Evolutionary conservation across 495 filamentous ascomycete species (phyloP).

Genomic region (Thermochaetoides thermophila): DNA sequence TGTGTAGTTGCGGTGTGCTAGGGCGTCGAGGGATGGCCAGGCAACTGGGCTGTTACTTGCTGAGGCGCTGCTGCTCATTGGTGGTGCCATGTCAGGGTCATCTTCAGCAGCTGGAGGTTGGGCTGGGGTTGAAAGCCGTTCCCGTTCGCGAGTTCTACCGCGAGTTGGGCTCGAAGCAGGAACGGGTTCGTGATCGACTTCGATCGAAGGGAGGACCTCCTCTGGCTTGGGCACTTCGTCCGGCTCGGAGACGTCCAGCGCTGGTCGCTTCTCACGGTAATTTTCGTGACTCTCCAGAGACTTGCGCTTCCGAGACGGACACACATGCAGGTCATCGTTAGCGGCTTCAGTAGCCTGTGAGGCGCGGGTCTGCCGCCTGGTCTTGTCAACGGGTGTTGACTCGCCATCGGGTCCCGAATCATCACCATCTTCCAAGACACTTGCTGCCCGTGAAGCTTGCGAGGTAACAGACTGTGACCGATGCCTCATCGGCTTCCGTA

Average conservation of each 20-base stretch:
- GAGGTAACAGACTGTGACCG: conserved; percentile 15
- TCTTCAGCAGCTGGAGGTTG: conserved; percentile 16
- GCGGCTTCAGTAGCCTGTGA: conserved; percentile 3
- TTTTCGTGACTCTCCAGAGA: conserved; percentile 24
- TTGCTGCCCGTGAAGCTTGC: conserved; percentile 9
- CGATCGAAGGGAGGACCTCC: conserved; percentile 15
- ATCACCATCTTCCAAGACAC: conserved; percentile 18
- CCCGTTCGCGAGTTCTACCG: conserved; percentile 3
- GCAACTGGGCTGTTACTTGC: conserved; percentile 19
- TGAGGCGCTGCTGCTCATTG: conserved; percentile 28
- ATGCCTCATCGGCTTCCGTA: conserved; percentile 21
- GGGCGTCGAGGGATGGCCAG: conserved; percentile 25
- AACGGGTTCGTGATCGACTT: conserved; percentile 11
- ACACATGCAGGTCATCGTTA: conserved; percentile 10
- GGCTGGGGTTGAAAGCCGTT: conserved; percentile 10
- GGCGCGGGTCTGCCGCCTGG: conserved; percentile 20
- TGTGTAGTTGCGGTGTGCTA: conserved; percentile 22
- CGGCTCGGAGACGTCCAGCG: conserved; percentile 7
- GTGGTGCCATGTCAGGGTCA: conserved; percentile 31
- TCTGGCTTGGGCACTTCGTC: conserved; percentile 3
- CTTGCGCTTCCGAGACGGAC: conserved; percentile 31
- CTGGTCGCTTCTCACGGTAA: conserved; percentile 12
- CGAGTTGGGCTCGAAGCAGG: conserved; percentile 14
- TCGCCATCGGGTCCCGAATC: conserved; percentile 32
- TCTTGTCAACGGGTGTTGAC: conserved; percentile 25